phyloP scores from a whole-genome alignment of 345 rosid genomes.

The Arabis hirsuta region DNA sequence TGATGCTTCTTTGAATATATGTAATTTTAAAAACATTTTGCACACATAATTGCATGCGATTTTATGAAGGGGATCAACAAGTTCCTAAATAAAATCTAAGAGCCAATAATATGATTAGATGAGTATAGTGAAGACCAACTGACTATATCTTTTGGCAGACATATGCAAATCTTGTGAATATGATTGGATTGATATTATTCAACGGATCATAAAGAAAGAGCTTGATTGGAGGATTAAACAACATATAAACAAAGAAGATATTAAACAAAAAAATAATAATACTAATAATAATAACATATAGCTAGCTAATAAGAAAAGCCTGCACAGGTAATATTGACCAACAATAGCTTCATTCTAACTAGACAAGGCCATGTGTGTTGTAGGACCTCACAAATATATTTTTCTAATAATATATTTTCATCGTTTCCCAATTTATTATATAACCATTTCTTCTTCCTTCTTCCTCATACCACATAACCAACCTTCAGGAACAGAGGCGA shows the following conservation, averaged over 20 bases:
- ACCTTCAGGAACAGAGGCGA: slow-evolving; percentile 35
- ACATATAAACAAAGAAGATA: slow-evolving; percentile 33
- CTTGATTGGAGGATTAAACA: slow-evolving; percentile 44
- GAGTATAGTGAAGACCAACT: slow-evolving; percentile 42
- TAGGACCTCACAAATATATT: slow-evolving; percentile 68
- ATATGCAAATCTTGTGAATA: slow-evolving; percentile 49
- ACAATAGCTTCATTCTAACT: slow-evolving; percentile 59
- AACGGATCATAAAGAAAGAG: slow-evolving; percentile 48
- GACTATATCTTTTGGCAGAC: slow-evolving; percentile 47
- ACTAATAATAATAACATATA: slow-evolving; percentile 1
- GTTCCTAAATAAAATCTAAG: slow-evolving; percentile 42
- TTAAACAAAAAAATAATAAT: not conserved
- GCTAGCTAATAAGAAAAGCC: slow-evolving; percentile 28
- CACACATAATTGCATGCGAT: slow-evolving; percentile 30
- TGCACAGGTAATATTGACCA: slow-evolving; percentile 66
- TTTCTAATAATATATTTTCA: slow-evolving; percentile 39
- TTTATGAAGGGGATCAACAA: slow-evolving; percentile 26
- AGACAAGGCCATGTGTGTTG: slow-evolving; percentile 89
- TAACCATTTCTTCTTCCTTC: slow-evolving; percentile 51
- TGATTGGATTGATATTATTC: slow-evolving; percentile 44
- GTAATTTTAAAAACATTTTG: too few species aligned
- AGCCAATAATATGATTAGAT: slow-evolving; percentile 31
- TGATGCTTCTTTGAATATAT: not conserved
- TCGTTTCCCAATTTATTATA: slow-evolving; percentile 58
- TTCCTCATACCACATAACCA: slow-evolving; percentile 45